Conservation (phyloP, 192 early-diverging fungal genomes). For the Umbelopsis sp. region DNA sequence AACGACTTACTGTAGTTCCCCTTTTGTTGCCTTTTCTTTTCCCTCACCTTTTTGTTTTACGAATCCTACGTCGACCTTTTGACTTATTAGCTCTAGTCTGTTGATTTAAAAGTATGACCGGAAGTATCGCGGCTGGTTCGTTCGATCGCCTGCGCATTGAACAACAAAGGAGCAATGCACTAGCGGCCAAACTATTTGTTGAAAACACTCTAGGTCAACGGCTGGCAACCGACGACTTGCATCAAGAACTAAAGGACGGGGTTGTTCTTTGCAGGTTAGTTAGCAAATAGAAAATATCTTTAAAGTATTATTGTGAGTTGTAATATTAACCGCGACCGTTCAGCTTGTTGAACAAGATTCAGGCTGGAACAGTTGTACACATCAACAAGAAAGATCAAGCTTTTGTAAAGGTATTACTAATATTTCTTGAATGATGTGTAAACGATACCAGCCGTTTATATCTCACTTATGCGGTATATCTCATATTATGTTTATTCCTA, state of each 20-base stretch:
- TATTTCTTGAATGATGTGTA: no score
- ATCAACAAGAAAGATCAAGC: slow-evolving; percentile 16
- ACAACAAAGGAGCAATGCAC: slow-evolving; percentile 21
- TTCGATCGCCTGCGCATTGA: slow-evolving; percentile 23
- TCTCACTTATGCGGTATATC: background rate
- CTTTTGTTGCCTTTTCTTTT: background rate
- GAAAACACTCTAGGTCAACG: slow-evolving; percentile 17
- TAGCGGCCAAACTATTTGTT: slow-evolving; percentile 15
- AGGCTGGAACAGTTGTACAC: slow-evolving; percentile 8
- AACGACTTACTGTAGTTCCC: background rate
- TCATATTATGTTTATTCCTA: background rate
- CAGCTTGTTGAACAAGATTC: slow-evolving; percentile 12
- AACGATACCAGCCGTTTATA: no score
- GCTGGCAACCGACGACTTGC: slow-evolving; percentile 61
- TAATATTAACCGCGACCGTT: background rate
- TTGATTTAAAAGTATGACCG: slow-evolving; percentile 8
- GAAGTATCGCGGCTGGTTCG: slow-evolving; percentile 17
- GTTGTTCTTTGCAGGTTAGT: slow-evolving; percentile 79
- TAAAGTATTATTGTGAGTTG: background rate
- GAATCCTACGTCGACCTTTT: background rate
- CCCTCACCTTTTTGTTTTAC: background rate
- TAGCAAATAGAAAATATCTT: slow-evolving; percentile 24
- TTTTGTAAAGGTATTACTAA: slow-evolving; percentile 7
- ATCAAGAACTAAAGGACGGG: slow-evolving; percentile 70
- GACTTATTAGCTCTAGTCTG: background rate